Percentiles rank a stretch among this genome's conserved stretches.
Evolutionary conservation across 352 stramenopile species (phyloP).

Genomic region (Phytophthora melonis): DNA sequence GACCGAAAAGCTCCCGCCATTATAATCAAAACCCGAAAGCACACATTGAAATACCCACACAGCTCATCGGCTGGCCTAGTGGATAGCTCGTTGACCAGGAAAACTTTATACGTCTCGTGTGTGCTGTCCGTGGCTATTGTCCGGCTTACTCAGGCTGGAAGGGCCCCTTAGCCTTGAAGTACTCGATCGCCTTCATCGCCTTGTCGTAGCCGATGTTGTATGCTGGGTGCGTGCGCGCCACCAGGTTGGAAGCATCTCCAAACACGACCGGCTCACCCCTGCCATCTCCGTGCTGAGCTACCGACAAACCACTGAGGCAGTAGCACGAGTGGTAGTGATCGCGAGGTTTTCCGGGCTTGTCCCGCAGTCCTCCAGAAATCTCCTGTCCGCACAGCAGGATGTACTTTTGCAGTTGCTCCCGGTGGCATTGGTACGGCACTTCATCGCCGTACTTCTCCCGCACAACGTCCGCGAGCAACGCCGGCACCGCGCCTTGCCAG

Average conservation of each 20-base stretch:
- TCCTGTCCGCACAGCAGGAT: conserved; percentile 96
- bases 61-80: conserved; percentile 14
- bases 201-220: conserved; percentile 95
- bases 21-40: conserved; percentile 37
- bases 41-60: conserved; percentile 21
- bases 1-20: conserved; percentile 58
- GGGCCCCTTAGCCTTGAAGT: conserved; percentile 69
- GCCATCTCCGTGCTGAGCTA: conserved; percentile 90
- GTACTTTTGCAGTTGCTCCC: conserved; percentile 89
- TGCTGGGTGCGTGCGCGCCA: conserved; percentile 89
- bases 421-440: conserved; percentile 75
- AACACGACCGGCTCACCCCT: conserved; percentile 53
- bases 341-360: conserved; percentile 95
- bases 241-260: conserved; percentile 71
- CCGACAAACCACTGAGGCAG: conserved; percentile 96
- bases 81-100: conserved; percentile 10
- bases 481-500: conserved; percentile 95
- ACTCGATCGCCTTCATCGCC: conserved; percentile 68
- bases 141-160: conserved; percentile 50
- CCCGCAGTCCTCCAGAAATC: conserved; percentile 92
- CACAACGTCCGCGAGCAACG: conserved; percentile 74
- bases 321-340: conserved; percentile 99
- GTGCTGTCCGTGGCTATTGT: neutral
- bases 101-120: conserved; percentile 6
- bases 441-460: conserved; percentile 43